A percentile compares a stretch with the other conserved stretches of the same genome.
These are phyloP conservation scores for Alternaria brassicicola DNA, from an alignment of 2,329 filamentous ascomycete species.

Conservation along the genomic window DNA sequence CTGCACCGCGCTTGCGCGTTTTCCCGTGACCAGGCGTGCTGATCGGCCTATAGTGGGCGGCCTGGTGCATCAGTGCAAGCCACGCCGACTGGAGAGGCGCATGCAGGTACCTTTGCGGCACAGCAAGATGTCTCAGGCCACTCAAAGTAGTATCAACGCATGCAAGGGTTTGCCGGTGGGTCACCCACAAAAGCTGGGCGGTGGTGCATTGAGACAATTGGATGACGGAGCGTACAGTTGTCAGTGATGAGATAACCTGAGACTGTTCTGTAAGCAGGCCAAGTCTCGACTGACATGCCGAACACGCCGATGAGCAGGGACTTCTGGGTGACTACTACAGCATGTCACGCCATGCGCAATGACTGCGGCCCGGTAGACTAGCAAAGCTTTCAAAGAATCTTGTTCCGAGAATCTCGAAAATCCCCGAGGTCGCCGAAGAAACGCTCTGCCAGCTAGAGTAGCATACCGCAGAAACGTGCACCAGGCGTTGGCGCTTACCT, in stretches of 20 bases:
- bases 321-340: constrained; percentile 1
- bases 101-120: constrained; percentile 6
- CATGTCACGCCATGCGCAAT: constrained; percentile 2
- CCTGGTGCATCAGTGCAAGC: constrained; percentile 7
- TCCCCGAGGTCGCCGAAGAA: constrained; percentile 6
- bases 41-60: constrained; percentile 14
- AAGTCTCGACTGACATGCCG: constrained; percentile 21
- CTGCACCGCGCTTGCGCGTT: constrained; percentile 13
- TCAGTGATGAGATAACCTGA: neutral
- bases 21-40: constrained; percentile 25
- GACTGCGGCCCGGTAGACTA: constrained; percentile 19
- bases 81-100: neutral
- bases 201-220: neutral
- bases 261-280: constrained; percentile 16
- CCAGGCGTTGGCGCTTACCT: constrained; percentile 13
- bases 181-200: neutral
- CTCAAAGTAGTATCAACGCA: neutral
- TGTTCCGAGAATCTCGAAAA: constrained; percentile 9
- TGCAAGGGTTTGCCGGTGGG: neutral
- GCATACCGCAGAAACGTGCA: constrained; percentile 3
- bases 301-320: constrained; percentile 24
- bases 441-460: constrained; percentile 2
- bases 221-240: neutral
- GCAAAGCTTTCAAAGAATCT: constrained; percentile 1
- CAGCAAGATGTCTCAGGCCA: neutral